These are phyloP conservation scores for Rutstroemia sp. DNA, from an alignment of 2,329 filamentous ascomycete genomes.

Conservation along the genomic window DNA sequence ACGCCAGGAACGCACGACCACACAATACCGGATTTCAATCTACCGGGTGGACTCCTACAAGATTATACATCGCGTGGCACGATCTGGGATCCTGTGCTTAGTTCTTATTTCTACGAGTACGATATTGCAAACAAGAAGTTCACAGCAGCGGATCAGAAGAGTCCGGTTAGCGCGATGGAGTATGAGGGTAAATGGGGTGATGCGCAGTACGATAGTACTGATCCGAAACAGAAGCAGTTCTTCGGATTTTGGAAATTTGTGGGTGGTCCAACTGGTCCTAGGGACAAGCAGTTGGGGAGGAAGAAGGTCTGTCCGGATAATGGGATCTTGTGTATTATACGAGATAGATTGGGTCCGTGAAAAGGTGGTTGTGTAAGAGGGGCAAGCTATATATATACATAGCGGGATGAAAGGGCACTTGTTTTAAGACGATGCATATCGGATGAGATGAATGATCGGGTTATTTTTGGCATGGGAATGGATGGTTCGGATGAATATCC, in stretches of 20 bases:
- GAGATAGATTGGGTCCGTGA: constrained; percentile 20
- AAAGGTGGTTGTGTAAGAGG: background rate
- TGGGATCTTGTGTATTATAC: constrained; percentile 25
- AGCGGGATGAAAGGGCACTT: background rate
- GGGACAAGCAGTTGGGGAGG: constrained; percentile 50
- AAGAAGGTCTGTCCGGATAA: constrained; percentile 47
- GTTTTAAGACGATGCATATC: too few species aligned
- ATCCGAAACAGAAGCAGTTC: constrained; percentile 33
- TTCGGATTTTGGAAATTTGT: constrained; percentile 43
- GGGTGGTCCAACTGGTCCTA: constrained; percentile 53
- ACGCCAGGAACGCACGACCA: constrained; percentile 53
- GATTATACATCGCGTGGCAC: constrained; percentile 47
- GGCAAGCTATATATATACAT: background rate
- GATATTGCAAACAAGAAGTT: constrained; percentile 29
- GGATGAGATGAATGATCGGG: too few species aligned
- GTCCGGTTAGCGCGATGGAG: constrained; percentile 46
- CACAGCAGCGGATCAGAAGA: constrained; percentile 19
- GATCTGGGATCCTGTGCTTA: constrained; percentile 53
- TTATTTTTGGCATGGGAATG: too few species aligned
- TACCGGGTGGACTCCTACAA: constrained; percentile 44
- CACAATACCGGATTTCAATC: constrained; percentile 51
- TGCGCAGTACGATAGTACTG: constrained; percentile 44
- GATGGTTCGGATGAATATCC: too few species aligned
- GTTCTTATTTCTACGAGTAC: constrained; percentile 50
- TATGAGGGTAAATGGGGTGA: constrained; percentile 58